A percentile compares a stretch with the other conserved stretches of the same genome.
phyloP scores from a whole-genome alignment of 192 early-diverging fungal species.

The Linnemannia elongata region DNA sequence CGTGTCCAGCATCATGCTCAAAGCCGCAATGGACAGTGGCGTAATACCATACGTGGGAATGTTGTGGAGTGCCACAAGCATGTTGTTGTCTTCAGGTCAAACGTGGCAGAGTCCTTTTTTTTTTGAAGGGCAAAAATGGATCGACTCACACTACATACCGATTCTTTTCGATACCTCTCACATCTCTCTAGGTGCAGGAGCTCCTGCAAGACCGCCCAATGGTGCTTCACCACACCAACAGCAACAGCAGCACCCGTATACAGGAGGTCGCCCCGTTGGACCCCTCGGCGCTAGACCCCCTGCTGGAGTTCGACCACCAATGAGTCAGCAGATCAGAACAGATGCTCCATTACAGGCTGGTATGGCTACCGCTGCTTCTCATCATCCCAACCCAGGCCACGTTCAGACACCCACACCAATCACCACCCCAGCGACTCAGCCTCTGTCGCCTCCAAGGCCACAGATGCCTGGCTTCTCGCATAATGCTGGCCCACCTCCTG shows the following conservation, averaged over 20 bases:
- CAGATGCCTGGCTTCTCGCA: conserved; percentile 5
- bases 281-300: conserved; percentile 15
- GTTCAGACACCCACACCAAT: conserved; percentile 25
- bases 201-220: conserved; percentile 18
- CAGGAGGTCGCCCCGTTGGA: conserved; percentile 19
- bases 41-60: not conserved
- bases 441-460: conserved; percentile 23
- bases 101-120: not conserved
- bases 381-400: not conserved
- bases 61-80: not conserved
- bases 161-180: not conserved
- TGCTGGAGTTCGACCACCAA: conserved; percentile 22
- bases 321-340: conserved; percentile 33
- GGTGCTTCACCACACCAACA: conserved; percentile 19
- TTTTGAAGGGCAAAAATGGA: not conserved
- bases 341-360: conserved; percentile 17
- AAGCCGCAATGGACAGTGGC: not conserved
- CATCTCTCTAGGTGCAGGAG: conserved; percentile 16
- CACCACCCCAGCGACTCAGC: conserved; percentile 25
- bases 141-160: not conserved
- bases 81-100: not conserved
- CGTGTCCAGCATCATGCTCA: not conserved
- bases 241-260: conserved; percentile 32
- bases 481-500: conserved; percentile 3
- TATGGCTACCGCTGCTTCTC: conserved; percentile 7